A percentile compares a stretch with the other conserved stretches of the same genome.
Evolutionary conservation across 305 asterid species (phyloP).

Genomic region (Solanum hybrid): DNA sequence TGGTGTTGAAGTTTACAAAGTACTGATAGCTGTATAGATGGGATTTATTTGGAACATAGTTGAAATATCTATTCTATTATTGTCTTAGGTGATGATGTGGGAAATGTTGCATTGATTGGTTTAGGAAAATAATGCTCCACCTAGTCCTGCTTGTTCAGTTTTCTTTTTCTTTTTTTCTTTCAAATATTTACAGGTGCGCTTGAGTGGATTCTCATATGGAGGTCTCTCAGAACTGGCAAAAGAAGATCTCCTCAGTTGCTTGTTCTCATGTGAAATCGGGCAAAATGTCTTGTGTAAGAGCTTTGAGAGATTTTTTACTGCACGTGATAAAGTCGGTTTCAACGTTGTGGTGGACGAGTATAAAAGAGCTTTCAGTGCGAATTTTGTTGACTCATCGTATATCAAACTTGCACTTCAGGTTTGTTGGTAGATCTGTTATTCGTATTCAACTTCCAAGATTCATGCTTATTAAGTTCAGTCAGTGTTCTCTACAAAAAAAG

Average conservation of each 20-base stretch:
- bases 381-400: not conserved
- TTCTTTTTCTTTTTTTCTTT: not conserved
- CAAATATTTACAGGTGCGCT: not conserved
- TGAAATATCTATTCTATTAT: not conserved
- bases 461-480: not conserved
- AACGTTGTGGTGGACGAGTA: not conserved
- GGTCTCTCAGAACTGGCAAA: not conserved
- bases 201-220: not conserved
- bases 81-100: not conserved
- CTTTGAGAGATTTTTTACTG: not conserved
- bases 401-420: not conserved
- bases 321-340: not conserved
- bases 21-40: not conserved
- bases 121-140: not conserved
- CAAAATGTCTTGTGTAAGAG: not conserved
- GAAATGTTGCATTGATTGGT: not conserved
- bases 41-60: not conserved
- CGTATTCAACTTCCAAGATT: not conserved
- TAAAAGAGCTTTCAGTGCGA: not conserved
- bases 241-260: not conserved
- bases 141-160: not conserved
- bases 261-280: not conserved
- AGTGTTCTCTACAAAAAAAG: not conserved
- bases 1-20: not conserved
- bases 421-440: not conserved